A percentile compares a stretch with the other conserved stretches of the same genome.
These are phyloP conservation scores for Globisporangium uncinulatum DNA, from an alignment of 352 stramenopile genomes.

Conservation along the genomic window DNA sequence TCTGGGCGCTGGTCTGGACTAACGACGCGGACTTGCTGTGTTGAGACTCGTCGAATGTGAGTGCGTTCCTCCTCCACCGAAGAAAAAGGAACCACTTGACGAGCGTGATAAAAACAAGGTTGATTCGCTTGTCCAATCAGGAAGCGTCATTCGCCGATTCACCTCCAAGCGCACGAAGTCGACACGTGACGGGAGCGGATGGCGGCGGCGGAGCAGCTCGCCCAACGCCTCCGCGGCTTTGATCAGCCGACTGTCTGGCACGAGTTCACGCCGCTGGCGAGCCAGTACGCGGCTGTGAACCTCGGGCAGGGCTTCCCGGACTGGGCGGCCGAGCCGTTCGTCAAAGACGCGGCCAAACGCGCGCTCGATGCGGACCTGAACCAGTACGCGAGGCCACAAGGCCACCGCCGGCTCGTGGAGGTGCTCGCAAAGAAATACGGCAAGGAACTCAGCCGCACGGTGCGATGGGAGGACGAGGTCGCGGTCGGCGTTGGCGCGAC, in stretches of 20 bases:
- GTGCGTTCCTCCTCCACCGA: background rate
- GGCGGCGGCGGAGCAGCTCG: constrained; percentile 58
- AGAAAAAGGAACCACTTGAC: background rate
- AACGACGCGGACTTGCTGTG: background rate
- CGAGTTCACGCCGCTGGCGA: constrained; percentile 86
- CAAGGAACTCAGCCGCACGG: constrained; percentile 72
- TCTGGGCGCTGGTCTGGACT: constrained; percentile 7
- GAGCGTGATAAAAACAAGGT: background rate
- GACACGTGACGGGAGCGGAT: constrained; percentile 18
- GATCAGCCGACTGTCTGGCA: constrained; percentile 81
- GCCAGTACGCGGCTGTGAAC: constrained; percentile 88
- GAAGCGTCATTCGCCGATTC: constrained; percentile 1
- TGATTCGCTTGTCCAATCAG: background rate
- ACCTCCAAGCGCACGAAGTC: background rate
- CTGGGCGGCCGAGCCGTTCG: constrained; percentile 93
- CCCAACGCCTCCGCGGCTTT: constrained; percentile 59
- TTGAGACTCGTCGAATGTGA: no score
- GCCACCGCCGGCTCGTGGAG: constrained; percentile 74
- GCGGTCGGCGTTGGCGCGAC: constrained; percentile 92
- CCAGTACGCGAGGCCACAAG: constrained; percentile 92
- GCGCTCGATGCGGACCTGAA: constrained; percentile 92
- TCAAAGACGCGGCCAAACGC: constrained; percentile 91
- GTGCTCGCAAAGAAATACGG: constrained; percentile 90
- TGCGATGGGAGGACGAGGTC: constrained; percentile 91
- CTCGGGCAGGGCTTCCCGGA: constrained; percentile 92